These are phyloP conservation scores for Fremontodendron californicum DNA, from an alignment of 345 rosid genomes.

Conservation along the genomic window DNA sequence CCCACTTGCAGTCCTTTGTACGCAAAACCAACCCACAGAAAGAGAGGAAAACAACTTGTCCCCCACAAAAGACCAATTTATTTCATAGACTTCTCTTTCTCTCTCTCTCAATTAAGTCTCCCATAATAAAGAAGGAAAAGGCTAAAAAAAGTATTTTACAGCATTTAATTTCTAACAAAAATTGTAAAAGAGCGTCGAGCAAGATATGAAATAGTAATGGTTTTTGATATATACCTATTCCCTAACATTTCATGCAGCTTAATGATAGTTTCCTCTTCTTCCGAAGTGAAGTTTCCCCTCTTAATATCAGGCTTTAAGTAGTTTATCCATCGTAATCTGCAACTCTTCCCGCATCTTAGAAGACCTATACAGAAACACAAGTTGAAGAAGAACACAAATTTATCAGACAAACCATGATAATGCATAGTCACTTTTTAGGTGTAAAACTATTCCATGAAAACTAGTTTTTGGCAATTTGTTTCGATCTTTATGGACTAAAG, in stretches of 20 bases:
- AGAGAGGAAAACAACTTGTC: too few species aligned
- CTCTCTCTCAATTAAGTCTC: too few species aligned
- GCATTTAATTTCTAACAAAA: too few species aligned
- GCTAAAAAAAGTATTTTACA: too few species aligned
- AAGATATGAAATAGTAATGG: too few species aligned
- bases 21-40: too few species aligned
- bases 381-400: not conserved
- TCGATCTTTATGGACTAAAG: not conserved
- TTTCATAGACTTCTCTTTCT: too few species aligned
- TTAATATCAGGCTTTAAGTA: conserved; percentile 73
- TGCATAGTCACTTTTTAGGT: too few species aligned
- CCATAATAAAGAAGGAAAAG: too few species aligned
- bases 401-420: not conserved
- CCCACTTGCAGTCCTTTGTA: too few species aligned
- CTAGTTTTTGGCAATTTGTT: not conserved
- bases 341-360: conserved; percentile 71
- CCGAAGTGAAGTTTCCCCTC: conserved; percentile 66
- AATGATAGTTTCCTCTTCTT: conserved; percentile 74
- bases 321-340: conserved; percentile 73
- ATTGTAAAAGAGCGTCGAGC: too few species aligned
- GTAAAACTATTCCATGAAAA: not conserved
- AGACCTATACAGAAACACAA: conserved; percentile 38
- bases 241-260: conserved; percentile 63
- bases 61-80: too few species aligned
- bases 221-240: conserved; percentile 42